Evolutionary conservation across 2,329 filamentous ascomycete genomes (phyloP).

Genomic region (Teratosphaeria viscida): DNA sequence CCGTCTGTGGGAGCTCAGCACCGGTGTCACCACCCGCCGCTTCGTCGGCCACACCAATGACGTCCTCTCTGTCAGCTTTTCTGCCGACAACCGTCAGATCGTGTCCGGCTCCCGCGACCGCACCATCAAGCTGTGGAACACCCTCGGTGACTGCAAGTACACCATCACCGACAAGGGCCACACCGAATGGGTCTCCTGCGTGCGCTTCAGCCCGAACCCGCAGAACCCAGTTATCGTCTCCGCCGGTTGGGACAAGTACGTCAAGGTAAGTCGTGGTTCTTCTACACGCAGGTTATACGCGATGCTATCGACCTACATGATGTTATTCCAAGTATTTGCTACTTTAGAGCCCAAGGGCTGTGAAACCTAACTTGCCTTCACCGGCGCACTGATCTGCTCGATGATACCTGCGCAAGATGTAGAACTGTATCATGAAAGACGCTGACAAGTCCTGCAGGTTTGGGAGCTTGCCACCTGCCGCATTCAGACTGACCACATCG

Average conservation of each 20-base stretch:
- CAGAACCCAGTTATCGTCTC: slow-evolving; percentile 99
- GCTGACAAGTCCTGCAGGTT: slow-evolving; percentile 49
- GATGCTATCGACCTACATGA: slow-evolving; percentile 50
- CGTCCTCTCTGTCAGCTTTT: slow-evolving; percentile 99
- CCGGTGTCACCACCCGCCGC: slow-evolving; percentile 90
- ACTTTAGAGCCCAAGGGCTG: slow-evolving; percentile 98
- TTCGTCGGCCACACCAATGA: slow-evolving; percentile 99
- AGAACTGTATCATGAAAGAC: background rate
- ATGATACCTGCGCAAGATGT: background rate
- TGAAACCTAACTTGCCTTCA: slow-evolving; percentile 84
- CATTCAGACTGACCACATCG: slow-evolving; percentile 99
- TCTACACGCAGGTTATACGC: slow-evolving; percentile 4
- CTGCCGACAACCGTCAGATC: slow-evolving; percentile 99
- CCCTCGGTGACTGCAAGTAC: slow-evolving; percentile 99
- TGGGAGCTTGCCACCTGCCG: slow-evolving; percentile 99
- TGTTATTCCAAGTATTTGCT: slow-evolving; percentile 99
- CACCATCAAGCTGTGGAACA: slow-evolving; percentile 99
- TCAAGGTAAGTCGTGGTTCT: slow-evolving; percentile 73
- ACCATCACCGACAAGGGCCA: slow-evolving; percentile 99
- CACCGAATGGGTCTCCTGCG: slow-evolving; percentile 99
- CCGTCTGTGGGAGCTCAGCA: slow-evolving; percentile 97
- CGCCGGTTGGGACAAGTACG: slow-evolving; percentile 98
- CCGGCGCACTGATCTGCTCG: slow-evolving; percentile 66
- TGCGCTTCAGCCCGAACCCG: slow-evolving; percentile 98
- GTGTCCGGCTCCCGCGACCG: slow-evolving; percentile 97